Percentiles rank a stretch among this genome's conserved stretches.
Conservation (phyloP, 352 stramenopile species). For the Phytophthora tentaculata region DNA sequence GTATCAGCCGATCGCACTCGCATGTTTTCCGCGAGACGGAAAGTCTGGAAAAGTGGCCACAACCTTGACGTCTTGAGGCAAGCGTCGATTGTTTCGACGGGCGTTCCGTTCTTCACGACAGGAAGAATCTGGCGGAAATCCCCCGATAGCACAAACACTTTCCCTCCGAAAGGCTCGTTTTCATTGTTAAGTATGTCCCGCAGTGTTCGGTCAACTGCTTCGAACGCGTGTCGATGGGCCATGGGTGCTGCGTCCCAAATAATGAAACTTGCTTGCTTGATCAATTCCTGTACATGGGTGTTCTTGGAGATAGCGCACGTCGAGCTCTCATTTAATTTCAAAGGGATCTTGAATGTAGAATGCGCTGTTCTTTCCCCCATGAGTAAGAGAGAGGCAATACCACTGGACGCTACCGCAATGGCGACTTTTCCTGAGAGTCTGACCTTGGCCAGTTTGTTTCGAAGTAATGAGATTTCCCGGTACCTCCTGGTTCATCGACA, state of each 20-base stretch:
- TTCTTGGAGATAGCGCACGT: not conserved
- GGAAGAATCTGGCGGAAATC: conserved; percentile 3
- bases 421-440: not conserved
- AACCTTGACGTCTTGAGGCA: not conserved
- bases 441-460: not conserved
- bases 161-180: not conserved
- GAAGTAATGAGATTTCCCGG: not conserved
- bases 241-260: not conserved
- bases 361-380: not conserved
- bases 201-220: not conserved
- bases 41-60: not conserved
- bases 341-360: conserved; percentile 1
- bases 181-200: not conserved
- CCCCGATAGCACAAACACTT: not conserved
- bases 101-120: not conserved
- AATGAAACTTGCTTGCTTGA: not conserved
- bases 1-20: not conserved
- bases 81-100: not conserved
- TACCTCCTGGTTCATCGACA: not conserved
- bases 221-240: not conserved
- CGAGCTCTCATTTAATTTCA: not conserved
- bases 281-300: not conserved
- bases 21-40: not conserved
- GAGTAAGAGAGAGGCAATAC: not conserved
- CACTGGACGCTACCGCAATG: not conserved